Base-by-base conservation (phyloP, 2,329 filamentous ascomycete genomes). In the Penicillium sp. region DNA sequence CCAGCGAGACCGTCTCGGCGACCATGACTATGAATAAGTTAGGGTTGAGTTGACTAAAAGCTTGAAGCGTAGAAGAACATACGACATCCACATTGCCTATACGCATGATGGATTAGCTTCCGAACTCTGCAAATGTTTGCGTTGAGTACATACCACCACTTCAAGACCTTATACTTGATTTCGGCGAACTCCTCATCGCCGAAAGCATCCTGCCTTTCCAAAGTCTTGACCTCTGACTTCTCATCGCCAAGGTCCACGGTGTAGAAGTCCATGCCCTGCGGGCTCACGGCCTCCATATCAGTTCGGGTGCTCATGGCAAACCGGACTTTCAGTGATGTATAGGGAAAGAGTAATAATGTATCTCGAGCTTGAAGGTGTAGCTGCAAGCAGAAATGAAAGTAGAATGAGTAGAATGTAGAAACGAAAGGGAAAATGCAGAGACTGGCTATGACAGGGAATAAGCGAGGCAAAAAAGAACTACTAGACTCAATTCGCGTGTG, bases 1-100 rank as follows among this genome's bases (percentile, higher is more conserved):
- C 78, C 3, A 80, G 66, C 8, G 75, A 78, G 14, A 80, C 74
- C 6, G 75, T 78, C 54, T 80, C 77, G 7, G 77, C 77, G 26
- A 80, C 70, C 73, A 80, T 78, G 47, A 79, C 49, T 51, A 28
- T n/a, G 16, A 7, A n/a, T 11, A 18, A 4, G 5, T 28, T 42
- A 18, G 28, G 39, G 35, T 42, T n/a, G 16, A 13, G 18, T 43
- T n/a, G 26, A 9, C 22, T 7, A 16, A 9, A 22, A n/a, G 26
- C 9, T 43, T n/a, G 18, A 3, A 24, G 8, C 10, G 22, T 4
- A 23, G 22, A 2, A 36, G 18, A 28, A 54, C 62, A 27, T 62
- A 70, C 67, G 65, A 52, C 73, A 56, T 49, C 69, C 69, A 40
- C 67, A 68, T 60, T 75, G 69, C 70, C 70, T 52, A 32, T 1